Percentiles rank a stretch among this genome's conserved stretches.
phyloP scores from a whole-genome alignment of 2,329 filamentous ascomycete genomes.

The Neocucurbitaria cava region DNA sequence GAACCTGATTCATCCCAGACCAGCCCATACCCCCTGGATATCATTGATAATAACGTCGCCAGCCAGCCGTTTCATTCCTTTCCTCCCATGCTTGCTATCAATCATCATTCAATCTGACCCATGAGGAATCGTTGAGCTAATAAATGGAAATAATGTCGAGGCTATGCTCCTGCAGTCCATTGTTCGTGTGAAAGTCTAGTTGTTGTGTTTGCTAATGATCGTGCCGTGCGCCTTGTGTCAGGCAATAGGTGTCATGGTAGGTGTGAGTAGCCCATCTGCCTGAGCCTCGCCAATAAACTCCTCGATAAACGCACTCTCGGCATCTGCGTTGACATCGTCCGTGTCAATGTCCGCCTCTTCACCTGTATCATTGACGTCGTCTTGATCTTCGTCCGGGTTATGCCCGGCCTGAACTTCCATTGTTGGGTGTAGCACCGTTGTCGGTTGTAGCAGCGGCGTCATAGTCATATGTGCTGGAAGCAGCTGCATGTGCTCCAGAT shows the following conservation, averaged over 20 bases:
- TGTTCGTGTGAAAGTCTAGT: neutral
- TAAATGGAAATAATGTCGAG: no score
- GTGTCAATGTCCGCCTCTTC: constrained; percentile 38
- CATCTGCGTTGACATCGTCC: constrained; percentile 33
- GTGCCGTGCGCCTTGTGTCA: neutral
- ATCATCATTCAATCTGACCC: neutral
- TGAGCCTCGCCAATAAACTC: constrained; percentile 29
- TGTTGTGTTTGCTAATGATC: no score
- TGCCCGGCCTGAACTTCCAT: constrained; percentile 11
- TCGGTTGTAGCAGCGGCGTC: no score
- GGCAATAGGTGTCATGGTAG: constrained; percentile 14
- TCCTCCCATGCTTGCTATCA: neutral
- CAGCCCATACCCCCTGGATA: neutral
- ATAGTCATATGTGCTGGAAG: neutral
- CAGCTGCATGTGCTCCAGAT: constrained; percentile 7
- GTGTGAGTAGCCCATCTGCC: constrained; percentile 21
- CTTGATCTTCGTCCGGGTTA: constrained; percentile 7
- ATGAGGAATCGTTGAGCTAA: no score
- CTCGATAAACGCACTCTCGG: constrained; percentile 33
- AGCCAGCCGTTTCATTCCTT: neutral
- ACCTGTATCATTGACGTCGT: constrained; percentile 25
- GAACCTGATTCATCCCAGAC: neutral
- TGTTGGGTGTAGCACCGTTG: constrained; percentile 5
- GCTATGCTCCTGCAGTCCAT: neutral
- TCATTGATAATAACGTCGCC: neutral